Evolutionary conservation across 192 early-diverging fungal species (phyloP).

Genomic region (Podila horticola): DNA sequence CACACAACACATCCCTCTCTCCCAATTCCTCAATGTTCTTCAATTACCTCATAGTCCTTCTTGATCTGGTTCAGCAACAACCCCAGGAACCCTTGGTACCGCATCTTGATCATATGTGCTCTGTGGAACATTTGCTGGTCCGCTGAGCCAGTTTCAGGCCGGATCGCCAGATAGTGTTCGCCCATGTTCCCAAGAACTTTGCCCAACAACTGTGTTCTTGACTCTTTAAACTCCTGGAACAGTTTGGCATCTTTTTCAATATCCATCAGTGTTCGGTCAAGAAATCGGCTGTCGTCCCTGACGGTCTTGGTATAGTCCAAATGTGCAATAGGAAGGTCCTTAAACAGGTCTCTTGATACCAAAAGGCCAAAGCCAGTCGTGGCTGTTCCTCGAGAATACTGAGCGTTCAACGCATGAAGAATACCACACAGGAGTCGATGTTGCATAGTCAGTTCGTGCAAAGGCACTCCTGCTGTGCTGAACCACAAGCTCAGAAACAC

Average conservation of each 20-base stretch:
- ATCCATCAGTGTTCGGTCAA: neutral
- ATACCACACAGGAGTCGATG: constrained; percentile 14
- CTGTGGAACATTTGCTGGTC: neutral
- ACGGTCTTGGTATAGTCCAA: neutral
- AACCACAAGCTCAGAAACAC: constrained; percentile 31
- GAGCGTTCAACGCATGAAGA: neutral
- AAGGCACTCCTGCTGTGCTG: constrained; percentile 14
- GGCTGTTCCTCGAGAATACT: neutral
- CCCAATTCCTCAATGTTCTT: neutral
- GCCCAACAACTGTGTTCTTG: constrained; percentile 15
- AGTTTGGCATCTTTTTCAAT: neutral
- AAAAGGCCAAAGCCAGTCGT: neutral
- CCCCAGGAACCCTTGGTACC: neutral
- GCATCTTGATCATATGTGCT: neutral
- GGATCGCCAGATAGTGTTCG: constrained; percentile 19
- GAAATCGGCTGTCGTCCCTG: neutral
- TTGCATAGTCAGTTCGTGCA: constrained; percentile 33
- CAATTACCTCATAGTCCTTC: constrained; percentile 7
- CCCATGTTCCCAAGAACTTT: constrained; percentile 36
- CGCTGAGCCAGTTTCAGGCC: neutral
- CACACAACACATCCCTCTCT: too few species aligned
- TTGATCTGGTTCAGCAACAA: constrained; percentile 1
- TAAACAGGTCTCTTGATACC: constrained; percentile 5
- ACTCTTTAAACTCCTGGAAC: constrained; percentile 20
- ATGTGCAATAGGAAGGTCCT: constrained; percentile 18